phyloP scores from a whole-genome alignment of 2,329 filamentous ascomycete genomes.

The Hyphodiscus sp. region DNA sequence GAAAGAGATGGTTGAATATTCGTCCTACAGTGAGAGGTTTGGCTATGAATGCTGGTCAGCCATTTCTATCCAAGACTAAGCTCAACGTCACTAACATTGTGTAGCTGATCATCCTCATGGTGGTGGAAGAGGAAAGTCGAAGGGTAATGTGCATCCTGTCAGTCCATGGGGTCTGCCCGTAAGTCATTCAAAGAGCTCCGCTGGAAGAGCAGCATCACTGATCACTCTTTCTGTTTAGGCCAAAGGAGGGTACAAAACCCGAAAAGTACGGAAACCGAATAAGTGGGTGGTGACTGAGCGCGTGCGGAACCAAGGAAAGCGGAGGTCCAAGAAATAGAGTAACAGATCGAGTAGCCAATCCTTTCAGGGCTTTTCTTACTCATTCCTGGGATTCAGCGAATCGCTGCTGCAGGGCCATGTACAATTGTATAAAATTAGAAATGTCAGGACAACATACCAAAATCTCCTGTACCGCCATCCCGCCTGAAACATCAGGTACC shows the following conservation, averaged over 20 bases:
- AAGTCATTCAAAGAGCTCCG: slow-evolving; percentile 38
- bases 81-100: slow-evolving; percentile 21
- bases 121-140: slow-evolving; percentile 98
- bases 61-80: slow-evolving; percentile 4
- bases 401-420: background rate
- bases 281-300: slow-evolving; percentile 82
- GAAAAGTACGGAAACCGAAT: slow-evolving; percentile 82
- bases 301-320: slow-evolving; percentile 84
- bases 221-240: slow-evolving; percentile 40
- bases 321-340: slow-evolving; percentile 55
- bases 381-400: background rate
- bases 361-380: background rate
- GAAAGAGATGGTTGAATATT: slow-evolving; percentile 89
- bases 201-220: background rate
- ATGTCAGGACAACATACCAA: background rate
- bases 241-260: slow-evolving; percentile 88
- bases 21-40: slow-evolving; percentile 93
- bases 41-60: slow-evolving; percentile 91
- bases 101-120: slow-evolving; percentile 91
- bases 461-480: background rate
- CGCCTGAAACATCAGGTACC: background rate
- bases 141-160: slow-evolving; percentile 92
- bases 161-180: slow-evolving; percentile 95
- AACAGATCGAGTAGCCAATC: background rate
- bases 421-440: slow-evolving; percentile 5